Evolutionary conservation across 1,139 yeast genomes (phyloP).

Genomic region (Blastobotrys buckinghamii): DNA sequence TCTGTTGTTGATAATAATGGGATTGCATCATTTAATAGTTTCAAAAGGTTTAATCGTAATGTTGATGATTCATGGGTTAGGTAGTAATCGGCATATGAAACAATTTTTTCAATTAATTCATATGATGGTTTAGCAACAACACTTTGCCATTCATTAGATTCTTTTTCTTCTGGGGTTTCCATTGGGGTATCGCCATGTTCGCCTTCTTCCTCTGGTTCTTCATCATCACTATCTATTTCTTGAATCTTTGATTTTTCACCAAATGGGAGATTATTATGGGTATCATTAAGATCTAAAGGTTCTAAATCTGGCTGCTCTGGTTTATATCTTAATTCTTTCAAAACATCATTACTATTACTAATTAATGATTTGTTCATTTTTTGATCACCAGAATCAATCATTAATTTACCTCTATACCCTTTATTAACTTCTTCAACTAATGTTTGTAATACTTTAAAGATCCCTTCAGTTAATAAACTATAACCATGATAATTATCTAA

Average conservation of each 20-base stretch:
- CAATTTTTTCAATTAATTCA: conserved; percentile 51
- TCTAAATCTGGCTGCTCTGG: conserved; percentile 14
- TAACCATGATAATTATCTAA: conserved; percentile 86
- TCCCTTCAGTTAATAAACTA: conserved; percentile 60
- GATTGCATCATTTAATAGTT: conserved; percentile 43
- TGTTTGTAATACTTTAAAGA: conserved; percentile 65
- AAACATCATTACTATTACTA: conserved; percentile 16
- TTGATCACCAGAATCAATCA: conserved; percentile 8
- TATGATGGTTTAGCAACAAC: conserved; percentile 58
- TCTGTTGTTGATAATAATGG: conserved; percentile 63
- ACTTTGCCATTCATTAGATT: conserved; percentile 50
- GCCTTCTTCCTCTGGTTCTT: conserved; percentile 36
- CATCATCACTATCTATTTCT: conserved; percentile 12
- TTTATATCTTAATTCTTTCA: conserved; percentile 16
- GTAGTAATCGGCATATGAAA: conserved; percentile 63
- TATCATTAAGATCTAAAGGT: conserved; percentile 11
- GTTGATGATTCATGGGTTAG: conserved; percentile 61
- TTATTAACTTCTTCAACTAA: conserved; percentile 49
- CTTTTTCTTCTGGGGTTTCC: conserved; percentile 28
- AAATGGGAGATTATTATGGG: conserved; percentile 11
- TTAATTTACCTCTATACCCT: conserved; percentile 27
- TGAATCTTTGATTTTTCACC: not conserved
- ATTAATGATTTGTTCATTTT: not conserved
- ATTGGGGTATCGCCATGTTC: conserved; percentile 11
- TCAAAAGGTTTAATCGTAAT: conserved; percentile 52